Conservation (phyloP, 257 asterid species). For the Linderniella brevidens region DNA sequence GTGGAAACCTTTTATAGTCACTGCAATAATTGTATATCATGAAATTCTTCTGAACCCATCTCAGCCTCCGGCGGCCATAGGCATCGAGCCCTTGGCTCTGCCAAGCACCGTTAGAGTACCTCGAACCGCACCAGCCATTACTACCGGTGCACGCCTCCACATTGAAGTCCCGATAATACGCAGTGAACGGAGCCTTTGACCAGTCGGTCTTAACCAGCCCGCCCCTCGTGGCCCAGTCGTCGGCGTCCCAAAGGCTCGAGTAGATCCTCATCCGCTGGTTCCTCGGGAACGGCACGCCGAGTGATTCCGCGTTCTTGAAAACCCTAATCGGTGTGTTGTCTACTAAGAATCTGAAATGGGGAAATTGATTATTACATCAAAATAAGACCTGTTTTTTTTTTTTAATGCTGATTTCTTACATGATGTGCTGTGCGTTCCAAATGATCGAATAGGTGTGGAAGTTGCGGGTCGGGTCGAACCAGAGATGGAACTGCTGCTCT, state of each 20-base stretch:
- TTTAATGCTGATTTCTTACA: constrained; percentile 29
- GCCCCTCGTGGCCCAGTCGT: constrained; percentile 58
- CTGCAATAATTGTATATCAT: constrained; percentile 51
- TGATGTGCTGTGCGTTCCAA: constrained; percentile 48
- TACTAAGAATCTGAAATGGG: constrained; percentile 29
- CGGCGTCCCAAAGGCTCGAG: constrained; percentile 50
- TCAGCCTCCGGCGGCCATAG: constrained; percentile 7
- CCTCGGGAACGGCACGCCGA: constrained; percentile 30
- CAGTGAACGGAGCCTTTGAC: constrained; percentile 45
- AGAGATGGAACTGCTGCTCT: constrained; percentile 39
- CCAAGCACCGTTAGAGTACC: constrained; percentile 19
- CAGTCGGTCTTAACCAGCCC: constrained; percentile 35
- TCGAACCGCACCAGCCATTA: constrained; percentile 12
- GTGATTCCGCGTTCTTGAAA: constrained; percentile 24
- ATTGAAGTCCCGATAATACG: constrained; percentile 25
- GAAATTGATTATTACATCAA: background rate
- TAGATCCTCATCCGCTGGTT: constrained; percentile 36
- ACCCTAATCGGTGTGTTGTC: constrained; percentile 51
- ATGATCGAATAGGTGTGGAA: constrained; percentile 44
- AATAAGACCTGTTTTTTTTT: no score
- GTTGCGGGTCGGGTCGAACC: constrained; percentile 69
- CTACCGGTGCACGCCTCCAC: constrained; percentile 11
- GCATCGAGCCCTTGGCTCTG: constrained; percentile 15
- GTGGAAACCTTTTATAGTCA: constrained; percentile 23
- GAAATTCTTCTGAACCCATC: constrained; percentile 14